Conservation (phyloP, 163 green algal genomes). For the Scenedesmus sp. region DNA sequence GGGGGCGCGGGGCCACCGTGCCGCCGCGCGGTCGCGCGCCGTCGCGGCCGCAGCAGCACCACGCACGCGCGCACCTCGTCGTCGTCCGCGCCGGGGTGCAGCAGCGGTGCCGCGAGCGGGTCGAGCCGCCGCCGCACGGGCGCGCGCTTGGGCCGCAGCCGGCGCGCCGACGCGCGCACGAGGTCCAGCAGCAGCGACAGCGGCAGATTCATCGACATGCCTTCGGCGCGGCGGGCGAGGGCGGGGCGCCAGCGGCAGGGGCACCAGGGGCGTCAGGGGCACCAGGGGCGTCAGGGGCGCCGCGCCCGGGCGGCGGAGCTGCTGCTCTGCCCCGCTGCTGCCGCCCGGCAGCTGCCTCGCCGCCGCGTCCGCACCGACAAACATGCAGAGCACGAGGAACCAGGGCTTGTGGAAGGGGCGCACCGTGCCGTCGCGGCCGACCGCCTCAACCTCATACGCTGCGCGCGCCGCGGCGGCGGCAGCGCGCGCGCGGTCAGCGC, state of each 20-base stretch:
- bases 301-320: too few species aligned
- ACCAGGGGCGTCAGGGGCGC: too few species aligned
- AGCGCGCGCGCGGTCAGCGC: too few species aligned
- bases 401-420: conserved; percentile 32
- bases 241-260: background rate
- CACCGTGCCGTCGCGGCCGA: conserved; percentile 19
- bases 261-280: too few species aligned
- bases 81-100: conserved; percentile 29
- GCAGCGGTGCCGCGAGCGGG: conserved; percentile 20
- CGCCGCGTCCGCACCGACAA: conserved; percentile 21
- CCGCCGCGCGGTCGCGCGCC: too few species aligned
- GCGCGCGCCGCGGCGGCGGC: background rate
- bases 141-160: background rate
- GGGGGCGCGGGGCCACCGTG: too few species aligned
- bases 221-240: background rate
- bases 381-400: conserved; percentile 46
- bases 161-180: background rate
- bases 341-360: background rate
- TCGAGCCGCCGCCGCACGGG: background rate
- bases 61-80: conserved; percentile 44
- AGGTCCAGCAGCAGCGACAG: conserved; percentile 27
- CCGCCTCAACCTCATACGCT: conserved; percentile 34
- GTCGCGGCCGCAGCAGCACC: background rate
- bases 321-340: background rate
- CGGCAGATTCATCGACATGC: conserved; percentile 37